Base-by-base conservation (phyloP, 306 rosid genomes). In the Gastrolobium villosum region DNA sequence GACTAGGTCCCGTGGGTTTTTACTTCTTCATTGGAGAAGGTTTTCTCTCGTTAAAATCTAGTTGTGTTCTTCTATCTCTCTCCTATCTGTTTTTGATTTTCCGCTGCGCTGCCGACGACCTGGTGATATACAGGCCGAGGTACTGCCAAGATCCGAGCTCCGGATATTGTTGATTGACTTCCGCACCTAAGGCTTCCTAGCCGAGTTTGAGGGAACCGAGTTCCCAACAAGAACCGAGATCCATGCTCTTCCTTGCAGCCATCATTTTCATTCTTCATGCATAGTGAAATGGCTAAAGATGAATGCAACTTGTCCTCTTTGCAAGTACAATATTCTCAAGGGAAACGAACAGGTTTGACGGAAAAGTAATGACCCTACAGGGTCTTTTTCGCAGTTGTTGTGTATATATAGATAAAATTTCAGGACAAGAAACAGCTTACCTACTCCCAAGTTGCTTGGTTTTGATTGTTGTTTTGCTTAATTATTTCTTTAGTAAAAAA, bases 261-360 rank as follows among this genome's bases (percentile, higher is more conserved):
- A 96, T 81, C 99, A 96, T 84, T 96, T 93, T 61, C 99, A 96
- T 73, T 75, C 86, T 55, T 39, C 87, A 2, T 96, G 99, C 82
- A 93, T 93, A 65, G 84, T 84, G 79, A 96, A 93, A 83, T 96
- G 99, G 99, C 86, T 96, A 54, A 93, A 90, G 88, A 91, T 96
- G 96, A 96, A 96, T 78, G 99, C 99, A 49, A 93, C 98, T 48
- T 96, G 99, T 84, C 98, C 99, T 59, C 98, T 93, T 78, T 96
- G 99, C 92, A 96, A 96, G 86, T 96, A 74, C 87, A 90, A 93
- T 81, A 93, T 96, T 84, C 96, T 93, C 72, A 93, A 93, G 82
- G 94, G 95, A 77, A 86, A 64, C 55, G 97, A 91, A 45, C 93
- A 84, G 70, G 94, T 89, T 76, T 96, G 85, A 83, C 50, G 72